Conservation (phyloP, 2,329 filamentous ascomycete genomes). For the Trichoderma sp. region DNA sequence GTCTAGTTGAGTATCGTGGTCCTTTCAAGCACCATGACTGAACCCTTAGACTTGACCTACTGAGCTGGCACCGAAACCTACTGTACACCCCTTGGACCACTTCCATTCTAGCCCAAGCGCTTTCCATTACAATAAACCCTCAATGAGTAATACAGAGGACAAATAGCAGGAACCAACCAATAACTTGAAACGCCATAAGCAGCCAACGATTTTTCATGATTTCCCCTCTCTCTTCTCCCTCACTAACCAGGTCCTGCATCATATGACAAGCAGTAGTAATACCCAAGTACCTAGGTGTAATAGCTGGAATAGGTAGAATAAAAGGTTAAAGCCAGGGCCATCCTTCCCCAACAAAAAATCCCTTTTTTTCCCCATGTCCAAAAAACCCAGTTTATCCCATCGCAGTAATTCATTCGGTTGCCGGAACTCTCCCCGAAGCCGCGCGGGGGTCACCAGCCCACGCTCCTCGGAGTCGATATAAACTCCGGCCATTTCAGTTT, state of each 20-base stretch:
- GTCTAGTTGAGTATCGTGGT: no score
- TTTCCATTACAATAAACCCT: background rate
- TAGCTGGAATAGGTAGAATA: background rate
- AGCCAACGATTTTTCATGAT: background rate
- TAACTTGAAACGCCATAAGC: background rate
- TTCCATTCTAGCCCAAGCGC: background rate
- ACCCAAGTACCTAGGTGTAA: background rate
- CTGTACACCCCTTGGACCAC: background rate
- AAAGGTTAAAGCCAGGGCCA: background rate
- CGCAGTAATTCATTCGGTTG: background rate
- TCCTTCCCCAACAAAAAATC: constrained; percentile 9
- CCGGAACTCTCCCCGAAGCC: constrained; percentile 3
- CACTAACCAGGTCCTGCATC: background rate
- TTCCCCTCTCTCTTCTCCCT: background rate
- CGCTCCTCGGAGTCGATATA: constrained; percentile 18
- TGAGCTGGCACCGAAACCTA: background rate
- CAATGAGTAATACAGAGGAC: background rate
- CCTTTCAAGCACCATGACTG: background rate
- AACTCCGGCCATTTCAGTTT: background rate
- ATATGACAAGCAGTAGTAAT: background rate
- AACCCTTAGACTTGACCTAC: background rate
- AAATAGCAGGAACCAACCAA: background rate
- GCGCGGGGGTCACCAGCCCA: background rate
- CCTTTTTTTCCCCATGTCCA: background rate
- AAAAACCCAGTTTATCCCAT: background rate